These are phyloP conservation scores for Cytauxzoon felis DNA, from an alignment of 169 alveolate species.

Conservation along the genomic window DNA sequence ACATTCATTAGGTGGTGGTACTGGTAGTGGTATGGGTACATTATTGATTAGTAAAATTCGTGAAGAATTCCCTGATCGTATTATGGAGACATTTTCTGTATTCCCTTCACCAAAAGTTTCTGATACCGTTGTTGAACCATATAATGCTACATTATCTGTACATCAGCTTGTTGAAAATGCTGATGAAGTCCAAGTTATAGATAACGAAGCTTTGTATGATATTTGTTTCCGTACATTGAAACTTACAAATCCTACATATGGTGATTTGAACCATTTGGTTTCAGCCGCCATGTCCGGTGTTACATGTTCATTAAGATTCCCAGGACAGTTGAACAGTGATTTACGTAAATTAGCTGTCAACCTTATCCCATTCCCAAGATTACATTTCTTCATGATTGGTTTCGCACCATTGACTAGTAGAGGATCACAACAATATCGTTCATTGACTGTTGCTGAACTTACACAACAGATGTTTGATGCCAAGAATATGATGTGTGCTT, in stretches of 20 bases:
- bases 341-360: conserved; percentile 95
- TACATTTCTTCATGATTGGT: conserved; percentile 98
- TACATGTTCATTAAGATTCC: conserved; percentile 95
- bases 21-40: conserved; percentile 99
- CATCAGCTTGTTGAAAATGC: conserved; percentile 97
- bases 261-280: conserved; percentile 96
- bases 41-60: conserved; percentile 93
- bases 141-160: conserved; percentile 96
- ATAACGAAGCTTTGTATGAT: conserved; percentile 97
- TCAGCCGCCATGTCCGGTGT: conserved; percentile 97
- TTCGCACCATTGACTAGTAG: conserved; percentile 97
- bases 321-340: conserved; percentile 95
- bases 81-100: conserved; percentile 97
- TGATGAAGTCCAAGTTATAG: conserved; percentile 95
- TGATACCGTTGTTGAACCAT: conserved; percentile 98
- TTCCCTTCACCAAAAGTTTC: conserved; percentile 98
- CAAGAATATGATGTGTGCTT: conserved; percentile 99
- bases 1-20: conserved; percentile 99
- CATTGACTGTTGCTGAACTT: conserved; percentile 97
- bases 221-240: conserved; percentile 98
- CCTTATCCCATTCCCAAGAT: conserved; percentile 97
- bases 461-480: conserved; percentile 99
- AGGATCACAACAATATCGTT: conserved; percentile 98
- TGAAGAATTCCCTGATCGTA: conserved; percentile 98
- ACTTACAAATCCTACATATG: conserved; percentile 97